Conservation (phyloP, 176 grass and related monocot genomes). For the Oryza officinalis region DNA sequence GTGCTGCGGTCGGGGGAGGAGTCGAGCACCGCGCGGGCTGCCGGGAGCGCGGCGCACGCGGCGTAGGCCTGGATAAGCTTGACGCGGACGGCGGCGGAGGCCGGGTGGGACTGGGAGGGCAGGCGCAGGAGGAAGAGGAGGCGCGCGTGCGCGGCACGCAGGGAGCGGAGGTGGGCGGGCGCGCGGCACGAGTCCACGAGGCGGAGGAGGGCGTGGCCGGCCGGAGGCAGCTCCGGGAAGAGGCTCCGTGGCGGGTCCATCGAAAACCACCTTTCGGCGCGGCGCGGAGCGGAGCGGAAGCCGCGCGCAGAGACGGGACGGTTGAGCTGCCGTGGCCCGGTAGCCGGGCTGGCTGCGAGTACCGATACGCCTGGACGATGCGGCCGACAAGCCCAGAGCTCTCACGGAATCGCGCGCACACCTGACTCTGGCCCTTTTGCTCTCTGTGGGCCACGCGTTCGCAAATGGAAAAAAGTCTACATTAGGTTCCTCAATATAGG, state of each 20-base stretch:
- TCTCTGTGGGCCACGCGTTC: no score
- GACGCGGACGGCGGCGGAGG: slow-evolving; percentile 37
- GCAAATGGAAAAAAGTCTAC: no score
- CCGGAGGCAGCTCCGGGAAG: background rate
- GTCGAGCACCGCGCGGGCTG: slow-evolving; percentile 52
- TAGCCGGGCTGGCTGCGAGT: no score
- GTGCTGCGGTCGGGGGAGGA: slow-evolving; percentile 17
- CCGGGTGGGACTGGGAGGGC: slow-evolving; percentile 36
- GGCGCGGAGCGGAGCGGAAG: background rate
- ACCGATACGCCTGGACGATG: no score
- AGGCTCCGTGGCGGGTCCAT: slow-evolving; percentile 12
- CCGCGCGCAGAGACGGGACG: background rate
- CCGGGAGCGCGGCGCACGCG: slow-evolving; percentile 54
- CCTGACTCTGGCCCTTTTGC: no score
- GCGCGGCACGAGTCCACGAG: slow-evolving; percentile 52
- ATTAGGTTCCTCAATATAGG: no score
- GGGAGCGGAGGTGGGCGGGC: slow-evolving; percentile 37
- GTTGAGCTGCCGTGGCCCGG: no score
- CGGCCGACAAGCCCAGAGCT: no score
- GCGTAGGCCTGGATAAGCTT: slow-evolving; percentile 79
- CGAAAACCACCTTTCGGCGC: background rate
- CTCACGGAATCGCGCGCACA: no score
- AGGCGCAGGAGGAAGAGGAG: slow-evolving; percentile 44
- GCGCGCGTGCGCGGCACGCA: slow-evolving; percentile 54
- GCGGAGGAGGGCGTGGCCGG: slow-evolving; percentile 38